These are phyloP conservation scores for Kregervanrija delftensis DNA, from an alignment of 805 yeast genomes.

Conservation along the genomic window DNA sequence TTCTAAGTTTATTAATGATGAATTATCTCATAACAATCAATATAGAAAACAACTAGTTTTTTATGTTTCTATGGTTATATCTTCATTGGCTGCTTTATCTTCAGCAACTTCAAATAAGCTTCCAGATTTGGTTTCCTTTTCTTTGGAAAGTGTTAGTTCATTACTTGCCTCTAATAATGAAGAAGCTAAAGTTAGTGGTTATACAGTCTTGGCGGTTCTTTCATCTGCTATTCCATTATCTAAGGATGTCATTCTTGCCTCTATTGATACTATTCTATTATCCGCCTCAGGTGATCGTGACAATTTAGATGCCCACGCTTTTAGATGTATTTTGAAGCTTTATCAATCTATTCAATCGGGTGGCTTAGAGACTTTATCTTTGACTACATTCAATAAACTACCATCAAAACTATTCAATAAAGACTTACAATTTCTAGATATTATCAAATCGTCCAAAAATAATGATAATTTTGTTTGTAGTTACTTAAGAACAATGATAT, in stretches of 20 bases:
- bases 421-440: slow-evolving; percentile 16
- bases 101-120: slow-evolving; percentile 33
- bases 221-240: slow-evolving; percentile 65
- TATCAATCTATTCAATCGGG: slow-evolving; percentile 38
- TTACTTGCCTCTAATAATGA: slow-evolving; percentile 39
- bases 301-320: slow-evolving; percentile 30
- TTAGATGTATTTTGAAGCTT: slow-evolving; percentile 40
- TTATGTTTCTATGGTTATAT: slow-evolving; percentile 65
- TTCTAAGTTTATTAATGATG: slow-evolving; percentile 44
- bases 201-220: slow-evolving; percentile 73
- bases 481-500: slow-evolving; percentile 23
- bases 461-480: slow-evolving; percentile 23
- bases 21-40: slow-evolving; percentile 46
- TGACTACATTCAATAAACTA: slow-evolving; percentile 13
- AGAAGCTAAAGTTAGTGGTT: slow-evolving; percentile 77
- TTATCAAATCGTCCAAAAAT: slow-evolving; percentile 11
- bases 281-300: slow-evolving; percentile 14
- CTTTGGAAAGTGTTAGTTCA: slow-evolving; percentile 53
- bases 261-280: slow-evolving; percentile 47
- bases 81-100: slow-evolving; percentile 59
- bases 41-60: slow-evolving; percentile 72
- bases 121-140: slow-evolving; percentile 44
- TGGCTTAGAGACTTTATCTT: slow-evolving; percentile 22
- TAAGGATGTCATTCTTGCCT: slow-evolving; percentile 49
- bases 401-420: slow-evolving; percentile 15